phyloP scores from a whole-genome alignment of 768 basidiomycete species.

The Lentinula sp. region DNA sequence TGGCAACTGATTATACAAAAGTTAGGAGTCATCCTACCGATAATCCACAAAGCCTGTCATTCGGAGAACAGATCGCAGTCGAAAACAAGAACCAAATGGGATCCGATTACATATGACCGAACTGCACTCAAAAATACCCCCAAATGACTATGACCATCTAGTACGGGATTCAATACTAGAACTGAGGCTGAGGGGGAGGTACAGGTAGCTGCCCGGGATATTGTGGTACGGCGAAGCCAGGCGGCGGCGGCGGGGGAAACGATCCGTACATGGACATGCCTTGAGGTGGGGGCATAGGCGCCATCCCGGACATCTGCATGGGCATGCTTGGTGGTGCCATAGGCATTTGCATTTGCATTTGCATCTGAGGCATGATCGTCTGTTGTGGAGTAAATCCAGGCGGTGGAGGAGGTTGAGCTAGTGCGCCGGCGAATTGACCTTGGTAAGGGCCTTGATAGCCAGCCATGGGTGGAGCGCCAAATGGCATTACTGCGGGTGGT shows the following conservation, averaged over 20 bases:
- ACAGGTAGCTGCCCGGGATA: constrained; percentile 34
- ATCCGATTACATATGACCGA: background rate
- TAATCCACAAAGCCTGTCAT: too few species aligned
- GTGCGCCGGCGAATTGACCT: constrained; percentile 90
- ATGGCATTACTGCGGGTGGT: constrained; percentile 67
- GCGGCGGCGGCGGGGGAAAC: constrained; percentile 51
- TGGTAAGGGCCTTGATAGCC: constrained; percentile 75
- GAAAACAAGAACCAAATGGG: background rate
- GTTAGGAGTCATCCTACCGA: too few species aligned
- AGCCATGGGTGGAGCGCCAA: constrained; percentile 61
- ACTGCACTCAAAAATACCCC: constrained; percentile 2
- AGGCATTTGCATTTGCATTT: constrained; percentile 16
- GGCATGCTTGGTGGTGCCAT: constrained; percentile 6
- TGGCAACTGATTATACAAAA: too few species aligned
- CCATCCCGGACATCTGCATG: constrained; percentile 21
- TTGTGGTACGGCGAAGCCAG: constrained; percentile 51
- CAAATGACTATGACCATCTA: background rate
- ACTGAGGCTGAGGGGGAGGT: constrained; percentile 40
- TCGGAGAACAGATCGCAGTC: too few species aligned
- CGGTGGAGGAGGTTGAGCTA: constrained; percentile 78
- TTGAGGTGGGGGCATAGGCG: constrained; percentile 16
- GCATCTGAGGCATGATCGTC: constrained; percentile 48
- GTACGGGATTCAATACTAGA: constrained; percentile 12
- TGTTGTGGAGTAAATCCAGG: constrained; percentile 75
- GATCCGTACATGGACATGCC: constrained; percentile 25